phyloP scores from a whole-genome alignment of 306 rosid species.

The Trichosanthes truncata region DNA sequence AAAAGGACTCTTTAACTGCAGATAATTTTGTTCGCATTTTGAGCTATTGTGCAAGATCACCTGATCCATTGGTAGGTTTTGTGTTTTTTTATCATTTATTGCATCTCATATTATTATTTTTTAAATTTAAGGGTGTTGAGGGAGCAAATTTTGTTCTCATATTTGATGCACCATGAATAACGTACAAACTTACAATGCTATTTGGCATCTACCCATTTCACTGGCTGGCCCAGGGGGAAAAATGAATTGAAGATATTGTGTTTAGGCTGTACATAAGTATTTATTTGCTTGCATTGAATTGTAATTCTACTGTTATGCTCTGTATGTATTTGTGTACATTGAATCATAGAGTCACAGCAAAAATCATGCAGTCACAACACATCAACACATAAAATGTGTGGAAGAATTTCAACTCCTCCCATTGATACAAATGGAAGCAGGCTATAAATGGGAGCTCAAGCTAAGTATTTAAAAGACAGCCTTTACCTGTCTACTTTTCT shows the following conservation, averaged over 20 bases:
- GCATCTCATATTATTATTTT: background rate
- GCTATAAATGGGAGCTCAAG: background rate
- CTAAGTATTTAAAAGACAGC: background rate
- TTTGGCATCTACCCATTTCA: background rate
- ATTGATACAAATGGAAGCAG: background rate
- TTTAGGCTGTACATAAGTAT: background rate
- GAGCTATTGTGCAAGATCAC: constrained; percentile 48
- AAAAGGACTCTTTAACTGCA: constrained; percentile 34
- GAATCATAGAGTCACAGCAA: background rate
- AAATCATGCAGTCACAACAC: background rate
- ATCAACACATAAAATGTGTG: background rate
- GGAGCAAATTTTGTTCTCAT: background rate
- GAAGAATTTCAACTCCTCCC: background rate
- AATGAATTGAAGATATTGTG: background rate
- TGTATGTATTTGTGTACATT: background rate
- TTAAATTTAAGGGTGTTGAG: background rate
- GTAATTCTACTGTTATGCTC: background rate
- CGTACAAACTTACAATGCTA: background rate
- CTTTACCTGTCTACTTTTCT: background rate
- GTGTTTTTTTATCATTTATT: background rate
- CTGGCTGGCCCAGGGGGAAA: background rate
- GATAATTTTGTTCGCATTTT: constrained; percentile 51
- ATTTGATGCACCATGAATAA: background rate
- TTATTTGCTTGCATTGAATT: background rate
- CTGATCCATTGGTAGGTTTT: constrained; percentile 74